Percentiles rank a stretch among this genome's conserved stretches.
Conservation (phyloP, 352 stramenopile genomes). For the Globisporangium nodosum region DNA sequence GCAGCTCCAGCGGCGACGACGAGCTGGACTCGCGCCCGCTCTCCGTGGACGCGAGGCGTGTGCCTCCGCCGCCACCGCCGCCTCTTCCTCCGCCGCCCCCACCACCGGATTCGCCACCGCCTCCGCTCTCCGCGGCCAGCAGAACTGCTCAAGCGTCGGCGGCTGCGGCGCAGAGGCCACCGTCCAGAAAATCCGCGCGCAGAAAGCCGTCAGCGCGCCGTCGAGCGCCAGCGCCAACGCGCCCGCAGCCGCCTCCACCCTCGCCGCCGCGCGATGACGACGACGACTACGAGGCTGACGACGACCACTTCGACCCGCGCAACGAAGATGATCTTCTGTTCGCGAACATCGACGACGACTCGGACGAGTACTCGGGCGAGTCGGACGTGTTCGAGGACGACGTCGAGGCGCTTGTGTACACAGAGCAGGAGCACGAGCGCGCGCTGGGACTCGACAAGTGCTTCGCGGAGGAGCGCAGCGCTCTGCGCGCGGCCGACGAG, state of each 20-base stretch:
- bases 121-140: slow-evolving; percentile 8
- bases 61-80: slow-evolving; percentile 25
- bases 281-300: not conserved
- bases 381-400: slow-evolving; percentile 80
- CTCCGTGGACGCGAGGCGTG: slow-evolving; percentile 8
- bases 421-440: slow-evolving; percentile 38
- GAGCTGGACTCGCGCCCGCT: slow-evolving; percentile 8
- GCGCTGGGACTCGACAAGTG: slow-evolving; percentile 41
- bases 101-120: slow-evolving; percentile 19
- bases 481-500: slow-evolving; percentile 10
- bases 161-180: slow-evolving; percentile 13
- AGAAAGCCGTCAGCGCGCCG: slow-evolving; percentile 9
- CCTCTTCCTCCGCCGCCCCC: slow-evolving; percentile 21
- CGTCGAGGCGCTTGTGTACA: slow-evolving; percentile 52
- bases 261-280: not conserved
- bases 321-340: slow-evolving; percentile 9
- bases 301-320: slow-evolving; percentile 7
- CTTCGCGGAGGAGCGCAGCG: slow-evolving; percentile 44
- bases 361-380: slow-evolving; percentile 45
- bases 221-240: too few relatives aligned
- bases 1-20: slow-evolving; percentile 41
- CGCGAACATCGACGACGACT: slow-evolving; percentile 36
- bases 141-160: not conserved
- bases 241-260: too few relatives aligned
- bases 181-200: not conserved